These are phyloP conservation scores for Podaxis sp. DNA, from an alignment of 768 basidiomycete genomes.

Conservation along the genomic window DNA sequence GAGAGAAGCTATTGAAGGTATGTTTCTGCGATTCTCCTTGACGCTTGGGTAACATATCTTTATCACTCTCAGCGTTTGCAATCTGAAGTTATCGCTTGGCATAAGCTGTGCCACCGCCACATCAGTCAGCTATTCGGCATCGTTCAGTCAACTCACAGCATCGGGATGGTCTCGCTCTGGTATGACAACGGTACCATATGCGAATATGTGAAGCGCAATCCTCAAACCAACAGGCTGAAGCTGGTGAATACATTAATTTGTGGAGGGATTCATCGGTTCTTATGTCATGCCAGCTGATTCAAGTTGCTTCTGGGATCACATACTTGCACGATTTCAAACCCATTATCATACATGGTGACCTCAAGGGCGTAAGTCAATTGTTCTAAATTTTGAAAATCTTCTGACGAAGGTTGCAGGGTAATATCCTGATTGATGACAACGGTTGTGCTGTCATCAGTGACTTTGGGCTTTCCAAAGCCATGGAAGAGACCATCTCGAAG, in stretches of 20 bases:
- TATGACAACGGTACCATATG: conserved; percentile 58
- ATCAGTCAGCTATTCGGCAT: conserved; percentile 57
- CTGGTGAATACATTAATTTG: conserved; percentile 34
- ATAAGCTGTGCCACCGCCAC: conserved; percentile 54
- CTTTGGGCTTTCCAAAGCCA: conserved; percentile 60
- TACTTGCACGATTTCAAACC: conserved; percentile 59
- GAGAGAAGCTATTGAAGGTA: conserved; percentile 55
- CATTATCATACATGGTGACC: conserved; percentile 58
- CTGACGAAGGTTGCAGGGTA: conserved; percentile 38
- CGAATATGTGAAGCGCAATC: conserved; percentile 45
- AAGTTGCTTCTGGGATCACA: conserved; percentile 56
- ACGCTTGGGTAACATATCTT: neutral
- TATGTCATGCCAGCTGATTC: conserved; percentile 37
- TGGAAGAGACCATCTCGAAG: conserved; percentile 46
- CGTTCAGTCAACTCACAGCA: conserved; percentile 45
- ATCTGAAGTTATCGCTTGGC: conserved; percentile 58
- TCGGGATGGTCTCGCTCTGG: conserved; percentile 69
- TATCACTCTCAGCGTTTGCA: conserved; percentile 44
- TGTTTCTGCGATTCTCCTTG: neutral
- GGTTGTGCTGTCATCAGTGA: conserved; percentile 59
- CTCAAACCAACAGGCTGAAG: conserved; percentile 41
- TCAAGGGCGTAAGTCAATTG: conserved; percentile 50
- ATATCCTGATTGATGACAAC: conserved; percentile 54
- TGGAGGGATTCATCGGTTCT: neutral
- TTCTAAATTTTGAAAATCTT: neutral